Evolutionary conservation across 257 asterid genomes (phyloP), one percentile per base, ranked within the genome.

Genomic region (Primulina huaijiensis): DNA sequence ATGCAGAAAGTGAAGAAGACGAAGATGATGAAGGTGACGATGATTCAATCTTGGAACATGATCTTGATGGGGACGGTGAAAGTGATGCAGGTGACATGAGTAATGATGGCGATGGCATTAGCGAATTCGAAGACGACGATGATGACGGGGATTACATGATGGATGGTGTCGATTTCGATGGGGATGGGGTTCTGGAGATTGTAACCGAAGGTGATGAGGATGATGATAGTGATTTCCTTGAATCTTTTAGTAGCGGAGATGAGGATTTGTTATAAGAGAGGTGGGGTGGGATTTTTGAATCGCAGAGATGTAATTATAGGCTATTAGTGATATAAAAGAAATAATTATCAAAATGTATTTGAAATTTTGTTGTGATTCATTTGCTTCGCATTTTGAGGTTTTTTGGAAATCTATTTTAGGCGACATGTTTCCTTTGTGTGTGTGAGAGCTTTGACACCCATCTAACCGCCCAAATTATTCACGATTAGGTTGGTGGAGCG

Each of bases 1-100:
- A 90, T 65, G 99, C 95, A 2, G 99, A 86, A 78, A 91, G 83
- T 30, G 97, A 89, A 43, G 95, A 89, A 46, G 98, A 89, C 0
- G 97, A 87, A 3, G 97, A 89, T 0, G 95, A 85, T 29, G 98
- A 92, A 6, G 98, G 83, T 4, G 96, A 86, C 0, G 97, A 87
- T 37, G 97, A 90, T 58, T 80, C 82, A 2, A 74, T 85, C 59
- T 58, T 86, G 80, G 95, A 82, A 35, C 88, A 76, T 3, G 92
- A 83, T 75, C 76, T 86, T 9, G 95, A 85, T 34, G 87, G 74
- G 8, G 96, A 84, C 9, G 92, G 88, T 12, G 97, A 90, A 25
- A 81, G 89, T 20, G 98, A 90, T 60, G 91, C 69, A 0, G 98
- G 85, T 69, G 97, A 87, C 56, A 69, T 82, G 83, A 90, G 90